Percentiles rank a stretch among this genome's conserved stretches.
Conservation (phyloP, 2,329 filamentous ascomycete genomes). For the Biscogniauxia sp. region DNA sequence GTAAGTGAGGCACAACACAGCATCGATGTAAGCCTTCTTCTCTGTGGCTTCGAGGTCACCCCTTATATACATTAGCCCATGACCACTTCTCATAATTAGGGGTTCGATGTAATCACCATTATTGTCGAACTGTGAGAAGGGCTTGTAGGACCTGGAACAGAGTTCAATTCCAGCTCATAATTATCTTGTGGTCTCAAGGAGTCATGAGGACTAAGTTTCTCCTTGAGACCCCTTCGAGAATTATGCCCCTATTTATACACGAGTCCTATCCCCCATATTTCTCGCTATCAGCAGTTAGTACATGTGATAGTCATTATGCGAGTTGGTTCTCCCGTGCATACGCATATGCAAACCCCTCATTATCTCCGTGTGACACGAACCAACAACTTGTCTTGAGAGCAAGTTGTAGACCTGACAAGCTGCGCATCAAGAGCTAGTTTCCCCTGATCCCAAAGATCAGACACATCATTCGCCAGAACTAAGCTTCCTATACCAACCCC, state of each 20-base stretch:
- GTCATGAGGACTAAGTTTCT: too few relatives aligned
- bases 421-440: slow-evolving; percentile 21
- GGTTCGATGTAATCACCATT: slow-evolving; percentile 14
- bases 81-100: not conserved
- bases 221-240: too few relatives aligned
- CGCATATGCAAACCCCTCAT: too few relatives aligned
- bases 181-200: too few relatives aligned
- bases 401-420: slow-evolving; percentile 23
- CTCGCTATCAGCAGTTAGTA: too few relatives aligned
- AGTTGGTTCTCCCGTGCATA: too few relatives aligned
- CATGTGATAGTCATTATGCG: too few relatives aligned
- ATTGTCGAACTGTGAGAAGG: slow-evolving; percentile 21
- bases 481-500: slow-evolving; percentile 6
- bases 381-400: slow-evolving; percentile 24
- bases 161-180: too few relatives aligned
- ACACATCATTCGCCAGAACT: slow-evolving; percentile 22
- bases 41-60: slow-evolving; percentile 13
- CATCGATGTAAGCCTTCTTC: slow-evolving; percentile 26
- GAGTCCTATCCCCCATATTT: too few relatives aligned
- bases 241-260: too few relatives aligned
- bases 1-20: slow-evolving; percentile 24
- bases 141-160: too few relatives aligned
- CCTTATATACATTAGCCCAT: slow-evolving; percentile 4
- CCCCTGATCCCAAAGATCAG: slow-evolving; percentile 24
- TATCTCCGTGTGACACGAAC: too few relatives aligned